A percentile compares a stretch with the other conserved stretches of the same genome.
Evolutionary conservation across 495 filamentous ascomycete genomes (phyloP).

Genomic region (Zalerion maritima): DNA sequence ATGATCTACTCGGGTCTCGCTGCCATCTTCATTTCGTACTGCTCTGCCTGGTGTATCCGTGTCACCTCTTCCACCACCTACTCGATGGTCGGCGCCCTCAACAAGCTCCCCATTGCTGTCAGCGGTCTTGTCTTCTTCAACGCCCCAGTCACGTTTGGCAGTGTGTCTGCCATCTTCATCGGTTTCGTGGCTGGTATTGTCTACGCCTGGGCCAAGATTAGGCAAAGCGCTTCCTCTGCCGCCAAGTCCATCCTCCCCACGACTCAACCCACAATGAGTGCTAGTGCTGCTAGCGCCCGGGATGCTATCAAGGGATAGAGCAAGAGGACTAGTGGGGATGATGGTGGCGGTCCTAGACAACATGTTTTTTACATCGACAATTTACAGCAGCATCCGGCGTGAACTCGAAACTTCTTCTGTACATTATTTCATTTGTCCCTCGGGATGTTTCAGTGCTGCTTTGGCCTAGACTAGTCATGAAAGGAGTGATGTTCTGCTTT

Average conservation of each 20-base stretch:
- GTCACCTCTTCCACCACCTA: constrained; percentile 94
- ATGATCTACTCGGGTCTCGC: constrained; percentile 92
- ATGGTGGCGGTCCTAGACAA: too few relatives aligned
- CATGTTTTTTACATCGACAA: too few relatives aligned
- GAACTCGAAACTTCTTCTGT: too few relatives aligned
- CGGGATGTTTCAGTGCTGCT: too few relatives aligned
- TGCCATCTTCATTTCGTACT: constrained; percentile 96
- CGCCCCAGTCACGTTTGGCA: constrained; percentile 82
- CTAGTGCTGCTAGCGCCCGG: constrained; percentile 81
- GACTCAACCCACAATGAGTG: constrained; percentile 58
- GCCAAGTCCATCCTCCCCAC: constrained; percentile 56
- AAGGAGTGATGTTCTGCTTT: too few relatives aligned
- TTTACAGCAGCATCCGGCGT: too few relatives aligned
- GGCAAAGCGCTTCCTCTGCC: constrained; percentile 52
- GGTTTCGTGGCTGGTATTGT: constrained; percentile 89
- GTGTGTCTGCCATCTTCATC: constrained; percentile 73
- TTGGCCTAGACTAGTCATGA: too few relatives aligned
- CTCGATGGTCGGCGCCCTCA: constrained; percentile 93
- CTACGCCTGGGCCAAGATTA: constrained; percentile 81
- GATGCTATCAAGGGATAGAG: constrained; percentile 58
- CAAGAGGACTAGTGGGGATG: too few relatives aligned
- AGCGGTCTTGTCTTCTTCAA: constrained; percentile 90
- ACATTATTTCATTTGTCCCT: too few relatives aligned
- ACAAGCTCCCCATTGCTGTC: constrained; percentile 91
- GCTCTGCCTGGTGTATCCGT: constrained; percentile 95